These are phyloP conservation scores for Globisporangium emineosum DNA, from an alignment of 352 stramenopile species.

Conservation along the genomic window DNA sequence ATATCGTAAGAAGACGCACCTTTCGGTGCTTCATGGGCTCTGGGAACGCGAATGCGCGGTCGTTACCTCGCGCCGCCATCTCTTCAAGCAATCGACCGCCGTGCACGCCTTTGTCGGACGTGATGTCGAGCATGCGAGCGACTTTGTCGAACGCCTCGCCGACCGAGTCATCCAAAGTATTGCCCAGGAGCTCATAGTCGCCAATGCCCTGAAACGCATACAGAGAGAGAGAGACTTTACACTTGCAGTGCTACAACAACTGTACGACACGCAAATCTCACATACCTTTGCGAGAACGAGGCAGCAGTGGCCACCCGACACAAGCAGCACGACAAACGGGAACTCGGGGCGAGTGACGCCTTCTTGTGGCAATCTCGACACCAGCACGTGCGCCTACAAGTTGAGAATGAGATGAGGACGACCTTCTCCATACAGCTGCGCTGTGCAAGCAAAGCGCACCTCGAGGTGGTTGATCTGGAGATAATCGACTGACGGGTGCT, in stretches of 20 bases:
- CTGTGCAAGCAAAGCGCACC: conserved; percentile 28
- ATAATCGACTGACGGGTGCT: conserved; percentile 90
- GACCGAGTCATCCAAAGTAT: conserved; percentile 97
- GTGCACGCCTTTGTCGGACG: conserved; percentile 51
- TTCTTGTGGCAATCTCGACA: conserved; percentile 86
- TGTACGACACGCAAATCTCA: not conserved
- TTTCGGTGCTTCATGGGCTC: conserved; percentile 90
- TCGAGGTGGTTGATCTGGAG: conserved; percentile 98
- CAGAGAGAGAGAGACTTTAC: not conserved
- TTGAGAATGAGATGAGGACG: not conserved
- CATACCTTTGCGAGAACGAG: conserved; percentile 87
- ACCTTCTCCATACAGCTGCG: not conserved
- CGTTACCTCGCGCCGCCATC: conserved; percentile 88
- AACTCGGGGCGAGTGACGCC: conserved; percentile 71
- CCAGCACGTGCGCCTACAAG: conserved; percentile 92
- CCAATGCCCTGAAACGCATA: conserved; percentile 82
- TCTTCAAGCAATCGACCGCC: conserved; percentile 95
- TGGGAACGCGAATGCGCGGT: conserved; percentile 85
- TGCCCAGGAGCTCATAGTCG: conserved; percentile 92
- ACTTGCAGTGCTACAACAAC: not conserved
- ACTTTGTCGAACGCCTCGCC: conserved; percentile 99
- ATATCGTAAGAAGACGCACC: conserved; percentile 25
- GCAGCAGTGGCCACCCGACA: conserved; percentile 98
- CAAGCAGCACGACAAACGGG: conserved; percentile 96
- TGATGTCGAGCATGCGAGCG: conserved; percentile 92